These are phyloP conservation scores for Neoboletus magnificus DNA, from an alignment of 768 basidiomycete species.

Conservation along the genomic window DNA sequence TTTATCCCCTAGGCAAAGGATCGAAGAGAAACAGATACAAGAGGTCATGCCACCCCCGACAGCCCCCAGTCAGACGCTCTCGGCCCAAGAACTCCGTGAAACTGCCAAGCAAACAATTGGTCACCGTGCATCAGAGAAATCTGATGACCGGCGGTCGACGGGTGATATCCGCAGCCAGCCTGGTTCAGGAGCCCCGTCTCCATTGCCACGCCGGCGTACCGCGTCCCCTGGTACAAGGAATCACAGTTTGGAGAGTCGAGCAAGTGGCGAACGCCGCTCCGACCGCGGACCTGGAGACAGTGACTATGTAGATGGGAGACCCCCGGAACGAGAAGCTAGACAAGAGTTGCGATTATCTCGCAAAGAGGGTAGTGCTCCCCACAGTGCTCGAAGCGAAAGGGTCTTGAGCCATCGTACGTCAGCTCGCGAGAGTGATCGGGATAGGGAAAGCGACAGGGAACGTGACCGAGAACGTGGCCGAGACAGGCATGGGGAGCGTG, in stretches of 20 bases:
- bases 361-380: constrained; percentile 47
- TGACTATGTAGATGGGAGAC: constrained; percentile 49
- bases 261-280: constrained; percentile 62
- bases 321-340: constrained; percentile 48
- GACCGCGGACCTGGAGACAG: constrained; percentile 47
- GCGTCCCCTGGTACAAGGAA: constrained; percentile 67
- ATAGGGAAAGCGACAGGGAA: constrained; percentile 46
- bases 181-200: constrained; percentile 54
- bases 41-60: constrained; percentile 73
- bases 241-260: constrained; percentile 67
- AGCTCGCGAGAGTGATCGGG: constrained; percentile 32
- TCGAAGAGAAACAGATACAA: constrained; percentile 40
- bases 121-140: constrained; percentile 35
- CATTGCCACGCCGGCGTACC: constrained; percentile 54
- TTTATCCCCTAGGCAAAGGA: constrained; percentile 39
- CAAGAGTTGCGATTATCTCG: constrained; percentile 44
- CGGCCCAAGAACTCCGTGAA: constrained; percentile 77
- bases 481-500: constrained; percentile 46
- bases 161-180: constrained; percentile 44
- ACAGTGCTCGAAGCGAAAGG: constrained; percentile 52
- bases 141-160: constrained; percentile 38
- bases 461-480: constrained; percentile 47
- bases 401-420: constrained; percentile 40
- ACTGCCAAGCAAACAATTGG: constrained; percentile 68
- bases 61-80: constrained; percentile 72